These are phyloP conservation scores for Pleodorina starrii DNA, from an alignment of 139 green algal species.

Conservation along the genomic window DNA sequence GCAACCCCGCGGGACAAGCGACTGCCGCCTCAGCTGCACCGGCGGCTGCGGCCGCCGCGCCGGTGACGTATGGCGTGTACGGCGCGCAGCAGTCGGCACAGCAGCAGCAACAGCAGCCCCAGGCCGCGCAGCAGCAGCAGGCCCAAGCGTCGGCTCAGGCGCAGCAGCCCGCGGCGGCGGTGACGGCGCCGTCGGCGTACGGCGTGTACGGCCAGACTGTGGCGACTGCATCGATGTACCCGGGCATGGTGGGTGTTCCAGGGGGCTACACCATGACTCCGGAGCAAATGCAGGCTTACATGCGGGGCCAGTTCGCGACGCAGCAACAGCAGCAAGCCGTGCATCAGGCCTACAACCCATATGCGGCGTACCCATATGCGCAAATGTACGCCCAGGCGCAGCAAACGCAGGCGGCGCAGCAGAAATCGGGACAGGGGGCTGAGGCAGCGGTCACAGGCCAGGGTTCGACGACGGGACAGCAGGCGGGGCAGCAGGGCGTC, in stretches of 20 bases:
- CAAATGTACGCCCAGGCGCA: conserved; percentile 44
- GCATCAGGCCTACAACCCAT: conserved; percentile 32
- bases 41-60: not conserved
- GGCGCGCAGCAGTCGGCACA: not conserved
- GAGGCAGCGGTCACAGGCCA: not conserved
- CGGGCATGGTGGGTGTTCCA: conserved; percentile 10
- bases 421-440: conserved; percentile 4
- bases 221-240: conserved; percentile 5
- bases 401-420: conserved; percentile 22
- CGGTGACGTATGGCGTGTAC: conserved; percentile 13
- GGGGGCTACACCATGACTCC: conserved; percentile 29
- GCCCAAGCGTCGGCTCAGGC: not conserved
- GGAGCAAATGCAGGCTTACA: conserved; percentile 49
- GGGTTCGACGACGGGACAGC: not conserved
- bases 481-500: conserved; percentile 17
- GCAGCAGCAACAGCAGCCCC: conserved; percentile 4
- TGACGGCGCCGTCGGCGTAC: conserved; percentile 12
- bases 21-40: not conserved
- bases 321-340: conserved; percentile 25
- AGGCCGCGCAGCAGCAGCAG: not conserved
- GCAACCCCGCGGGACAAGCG: not conserved
- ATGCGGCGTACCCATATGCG: conserved; percentile 21
- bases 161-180: not conserved
- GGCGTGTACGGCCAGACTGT: conserved; percentile 19
- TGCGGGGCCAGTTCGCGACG: conserved; percentile 27